These are phyloP conservation scores for Fusarium chlamydosporum DNA, from an alignment of 2,329 filamentous ascomycete genomes.

Conservation along the genomic window DNA sequence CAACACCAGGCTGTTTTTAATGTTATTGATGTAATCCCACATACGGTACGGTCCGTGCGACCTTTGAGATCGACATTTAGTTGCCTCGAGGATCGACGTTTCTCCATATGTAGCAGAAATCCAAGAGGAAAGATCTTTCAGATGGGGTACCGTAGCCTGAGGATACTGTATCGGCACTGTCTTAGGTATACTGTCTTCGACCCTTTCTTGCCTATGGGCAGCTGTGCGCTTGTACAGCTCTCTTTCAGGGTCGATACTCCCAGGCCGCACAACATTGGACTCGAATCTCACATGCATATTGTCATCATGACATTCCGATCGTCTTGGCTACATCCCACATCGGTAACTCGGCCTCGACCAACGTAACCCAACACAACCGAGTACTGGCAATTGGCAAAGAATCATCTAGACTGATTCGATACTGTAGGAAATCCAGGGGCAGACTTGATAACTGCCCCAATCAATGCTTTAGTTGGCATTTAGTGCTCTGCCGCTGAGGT, in stretches of 20 bases:
- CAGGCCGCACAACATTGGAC: conserved; percentile 3
- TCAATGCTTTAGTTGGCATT: not conserved
- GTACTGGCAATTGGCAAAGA: conserved; percentile 6
- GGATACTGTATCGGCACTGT: conserved; percentile 15
- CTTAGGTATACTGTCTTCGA: not conserved
- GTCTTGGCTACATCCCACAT: conserved; percentile 17
- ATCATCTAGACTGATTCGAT: not conserved
- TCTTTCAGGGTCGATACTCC: conserved; percentile 10
- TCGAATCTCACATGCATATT: conserved; percentile 16
- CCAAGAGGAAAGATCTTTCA: conserved; percentile 21
- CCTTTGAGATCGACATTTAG: conserved; percentile 37
- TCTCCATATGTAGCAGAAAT: conserved; percentile 26
- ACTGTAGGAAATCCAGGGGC: conserved; percentile 25
- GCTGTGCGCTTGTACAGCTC: conserved; percentile 13
- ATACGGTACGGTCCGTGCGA: conserved; percentile 46
- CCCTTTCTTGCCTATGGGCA: conserved; percentile 8
- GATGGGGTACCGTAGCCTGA: not conserved
- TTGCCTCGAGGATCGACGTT: conserved; percentile 34
- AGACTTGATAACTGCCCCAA: conserved; percentile 2
- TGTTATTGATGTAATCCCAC: conserved; percentile 20
- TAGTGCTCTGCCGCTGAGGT: conserved; percentile 3
- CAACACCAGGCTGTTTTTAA: conserved; percentile 13
- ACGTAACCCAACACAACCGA: conserved; percentile 20
- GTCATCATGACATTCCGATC: conserved; percentile 46
- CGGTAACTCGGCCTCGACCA: conserved; percentile 17